These are phyloP conservation scores for Elsinoe arachidis DNA, from an alignment of 2,329 filamentous ascomycete species.

Conservation along the genomic window DNA sequence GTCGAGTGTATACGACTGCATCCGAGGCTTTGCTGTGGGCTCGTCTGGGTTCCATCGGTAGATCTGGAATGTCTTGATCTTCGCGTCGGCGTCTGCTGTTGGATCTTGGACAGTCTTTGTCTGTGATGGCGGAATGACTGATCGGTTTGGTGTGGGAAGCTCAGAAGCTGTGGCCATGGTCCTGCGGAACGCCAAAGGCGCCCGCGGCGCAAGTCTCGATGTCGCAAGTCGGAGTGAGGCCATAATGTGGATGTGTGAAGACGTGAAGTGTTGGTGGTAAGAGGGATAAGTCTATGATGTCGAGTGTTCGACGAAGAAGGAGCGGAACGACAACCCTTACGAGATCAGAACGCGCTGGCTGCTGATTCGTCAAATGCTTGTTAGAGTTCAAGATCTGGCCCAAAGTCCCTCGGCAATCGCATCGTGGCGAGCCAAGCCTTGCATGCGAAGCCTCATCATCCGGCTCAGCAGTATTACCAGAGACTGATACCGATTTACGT, in stretches of 20 bases:
- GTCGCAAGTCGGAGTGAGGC: constrained; percentile 28
- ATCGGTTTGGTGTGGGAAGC: constrained; percentile 24
- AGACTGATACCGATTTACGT: not conserved
- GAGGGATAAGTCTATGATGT: constrained; percentile 6
- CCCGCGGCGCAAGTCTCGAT: constrained; percentile 24
- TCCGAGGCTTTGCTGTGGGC: constrained; percentile 83
- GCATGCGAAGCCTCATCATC: too few relatives aligned
- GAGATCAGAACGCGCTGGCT: not conserved
- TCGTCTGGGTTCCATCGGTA: constrained; percentile 98
- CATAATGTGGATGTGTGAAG: constrained; percentile 22
- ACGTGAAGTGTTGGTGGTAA: constrained; percentile 18
- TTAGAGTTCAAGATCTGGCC: not conserved
- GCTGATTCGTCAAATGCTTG: not conserved
- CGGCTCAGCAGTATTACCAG: not conserved
- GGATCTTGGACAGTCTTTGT: constrained; percentile 56
- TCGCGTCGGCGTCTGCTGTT: constrained; percentile 46
- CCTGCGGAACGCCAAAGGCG: constrained; percentile 25
- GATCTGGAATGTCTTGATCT: constrained; percentile 92
- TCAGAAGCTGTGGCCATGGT: constrained; percentile 30
- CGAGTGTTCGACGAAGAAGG: not conserved
- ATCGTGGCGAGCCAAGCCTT: not conserved
- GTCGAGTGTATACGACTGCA: constrained; percentile 92
- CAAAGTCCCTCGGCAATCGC: constrained; percentile 6
- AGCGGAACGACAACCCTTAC: not conserved
- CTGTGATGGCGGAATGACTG: constrained; percentile 40